Evolutionary conservation across 768 basidiomycete species (phyloP), one percentile per base, ranked within the genome.

Genomic region (Mycena pura): DNA sequence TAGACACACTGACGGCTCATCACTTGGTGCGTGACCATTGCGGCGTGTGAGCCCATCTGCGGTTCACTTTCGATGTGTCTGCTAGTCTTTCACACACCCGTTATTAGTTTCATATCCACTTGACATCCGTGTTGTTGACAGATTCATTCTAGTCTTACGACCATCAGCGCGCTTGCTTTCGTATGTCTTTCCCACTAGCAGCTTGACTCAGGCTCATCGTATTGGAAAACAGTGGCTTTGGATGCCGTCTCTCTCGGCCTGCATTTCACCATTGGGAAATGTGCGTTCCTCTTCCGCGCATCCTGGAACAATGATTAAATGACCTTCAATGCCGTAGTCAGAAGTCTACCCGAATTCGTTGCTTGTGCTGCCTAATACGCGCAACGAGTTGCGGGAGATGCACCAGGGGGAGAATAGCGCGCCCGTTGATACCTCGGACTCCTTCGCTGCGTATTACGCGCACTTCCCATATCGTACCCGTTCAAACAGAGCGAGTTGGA

Each of bases 301-400:
- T 9, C 34, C 9, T 36, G 34, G 10, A 9, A 17, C 9, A 36
- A 17, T 9, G 17, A 9, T 36, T 17, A 9, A 17, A 9, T 36
- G 17, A 36, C 34, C 9, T 9, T 17, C 9, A 9, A 36, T 36
- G 34, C 17, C 34, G 34, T 19, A n/a, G n/a, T n/a, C n/a, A n/a
- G n/a, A n/a, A 43, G 40, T 43, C 10, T 43, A 43, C 40, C 40
- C 40, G 19, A 43, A 43, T 19, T 43, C 40, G 8, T 19, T 43
- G 8, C 40, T 55, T 41, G n/a, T 55, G 6, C 40, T 55, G 7
- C 41, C 44, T 25, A 55, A 43, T 21, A 55, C 53, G 27, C 28
- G 53, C 13, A 55, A 55, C 27, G 40, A 40, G 34, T 34, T 55
- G 39, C 53, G 53, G 7, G 53, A 55, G 27, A 55, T 55, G 53